These are phyloP conservation scores for Jamesozyma piceae DNA, from an alignment of 805 yeast species.

Conservation along the genomic window DNA sequence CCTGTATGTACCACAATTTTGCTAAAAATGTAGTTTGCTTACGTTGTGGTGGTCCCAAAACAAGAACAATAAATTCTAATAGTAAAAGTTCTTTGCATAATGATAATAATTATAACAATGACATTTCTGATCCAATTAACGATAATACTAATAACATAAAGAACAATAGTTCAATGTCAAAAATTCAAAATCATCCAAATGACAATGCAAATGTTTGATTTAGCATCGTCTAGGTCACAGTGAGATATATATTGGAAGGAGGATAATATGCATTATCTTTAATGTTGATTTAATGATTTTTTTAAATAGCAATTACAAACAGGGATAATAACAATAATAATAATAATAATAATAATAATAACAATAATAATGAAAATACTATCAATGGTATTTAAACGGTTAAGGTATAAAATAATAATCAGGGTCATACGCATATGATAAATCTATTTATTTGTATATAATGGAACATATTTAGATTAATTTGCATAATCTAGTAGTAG, in stretches of 20 bases:
- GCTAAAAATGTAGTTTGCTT: constrained; percentile 83
- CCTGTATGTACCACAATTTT: constrained; percentile 82
- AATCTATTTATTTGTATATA: no score
- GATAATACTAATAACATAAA: background rate
- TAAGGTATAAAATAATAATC: background rate
- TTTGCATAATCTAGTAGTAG: no score
- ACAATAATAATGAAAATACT: constrained; percentile 7
- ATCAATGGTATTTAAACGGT: background rate
- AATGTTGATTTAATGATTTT: background rate
- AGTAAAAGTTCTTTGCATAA: constrained; percentile 4
- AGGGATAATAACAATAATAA: constrained; percentile 5
- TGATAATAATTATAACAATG: background rate
- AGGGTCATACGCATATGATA: background rate
- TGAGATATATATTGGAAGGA: background rate
- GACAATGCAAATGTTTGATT: no score
- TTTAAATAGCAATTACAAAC: background rate
- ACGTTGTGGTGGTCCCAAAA: constrained; percentile 72
- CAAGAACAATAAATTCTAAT: constrained; percentile 5
- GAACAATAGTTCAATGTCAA: constrained; percentile 1
- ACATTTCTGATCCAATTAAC: background rate
- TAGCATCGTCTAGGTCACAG: background rate
- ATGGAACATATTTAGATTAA: background rate
- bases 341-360: constrained; percentile 9
- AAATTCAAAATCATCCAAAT: background rate
- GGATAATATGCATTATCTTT: background rate